Evolutionary conservation across 345 rosid genomes (phyloP).

Genomic region (Alliaria petiolata): DNA sequence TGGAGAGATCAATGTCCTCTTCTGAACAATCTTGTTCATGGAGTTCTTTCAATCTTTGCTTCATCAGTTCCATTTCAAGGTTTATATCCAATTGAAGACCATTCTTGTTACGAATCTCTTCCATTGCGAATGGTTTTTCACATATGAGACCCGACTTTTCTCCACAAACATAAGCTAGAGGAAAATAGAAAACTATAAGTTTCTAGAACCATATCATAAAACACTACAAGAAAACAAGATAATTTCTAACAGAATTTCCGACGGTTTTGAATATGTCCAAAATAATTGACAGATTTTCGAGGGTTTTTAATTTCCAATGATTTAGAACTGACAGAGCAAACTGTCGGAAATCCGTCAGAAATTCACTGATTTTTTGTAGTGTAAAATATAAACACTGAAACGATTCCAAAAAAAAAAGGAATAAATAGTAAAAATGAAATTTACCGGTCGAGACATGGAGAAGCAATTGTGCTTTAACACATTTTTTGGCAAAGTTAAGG

Average conservation of each 20-base stretch:
- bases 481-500: slow-evolving; percentile 49
- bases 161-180: slow-evolving; percentile 61
- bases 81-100: slow-evolving; percentile 33
- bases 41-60: slow-evolving; percentile 36
- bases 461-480: slow-evolving; percentile 41
- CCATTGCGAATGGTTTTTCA: slow-evolving; percentile 37
- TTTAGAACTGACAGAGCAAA: too few species aligned
- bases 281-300: too few species aligned
- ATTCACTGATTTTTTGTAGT: too few species aligned
- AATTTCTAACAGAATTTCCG: too few species aligned
- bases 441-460: slow-evolving; percentile 44
- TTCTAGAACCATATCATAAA: neutral
- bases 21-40: slow-evolving; percentile 24
- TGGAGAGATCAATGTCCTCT: slow-evolving; percentile 24
- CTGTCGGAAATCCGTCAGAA: too few species aligned
- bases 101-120: slow-evolving; percentile 33
- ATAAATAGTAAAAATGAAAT: neutral
- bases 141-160: slow-evolving; percentile 39
- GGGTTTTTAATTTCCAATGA: too few species aligned
- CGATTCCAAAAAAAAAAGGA: neutral
- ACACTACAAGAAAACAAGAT: too few species aligned
- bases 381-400: neutral
- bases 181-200: neutral
- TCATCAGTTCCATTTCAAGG: slow-evolving; percentile 36
- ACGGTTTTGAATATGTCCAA: too few species aligned